These are phyloP conservation scores for Sclerotinia subarctica DNA, from an alignment of 2,329 filamentous ascomycete genomes.

Conservation along the genomic window DNA sequence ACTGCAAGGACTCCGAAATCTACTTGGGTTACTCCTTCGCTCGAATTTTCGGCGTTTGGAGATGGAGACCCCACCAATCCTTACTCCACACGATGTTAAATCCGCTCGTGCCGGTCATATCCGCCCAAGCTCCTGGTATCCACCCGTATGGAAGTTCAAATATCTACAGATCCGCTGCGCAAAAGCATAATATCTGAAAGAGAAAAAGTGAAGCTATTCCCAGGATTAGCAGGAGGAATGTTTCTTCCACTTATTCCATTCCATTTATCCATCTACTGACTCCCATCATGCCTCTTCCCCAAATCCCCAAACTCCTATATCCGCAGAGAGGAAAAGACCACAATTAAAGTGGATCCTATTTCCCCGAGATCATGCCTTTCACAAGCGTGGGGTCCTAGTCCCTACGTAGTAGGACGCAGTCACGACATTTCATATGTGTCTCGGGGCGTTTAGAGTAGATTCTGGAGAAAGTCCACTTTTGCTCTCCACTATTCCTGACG, in stretches of 20 bases:
- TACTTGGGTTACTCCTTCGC: constrained; percentile 2
- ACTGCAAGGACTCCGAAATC: not conserved
- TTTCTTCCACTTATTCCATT: not conserved
- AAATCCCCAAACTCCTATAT: no score
- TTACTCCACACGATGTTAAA: not conserved
- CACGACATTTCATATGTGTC: constrained; percentile 13
- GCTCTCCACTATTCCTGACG: constrained; percentile 7
- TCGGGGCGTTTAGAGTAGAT: constrained; percentile 7
- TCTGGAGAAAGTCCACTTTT: constrained; percentile 17
- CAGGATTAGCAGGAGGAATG: not conserved
- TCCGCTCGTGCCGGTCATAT: constrained; percentile 8
- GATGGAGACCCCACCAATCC: constrained; percentile 12
- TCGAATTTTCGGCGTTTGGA: constrained; percentile 15
- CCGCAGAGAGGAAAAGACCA: not conserved
- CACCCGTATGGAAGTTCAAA: not conserved
- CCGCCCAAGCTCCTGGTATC: not conserved
- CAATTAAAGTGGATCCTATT: constrained; percentile 7
- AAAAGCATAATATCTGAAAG: not conserved
- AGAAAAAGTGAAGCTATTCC: not conserved
- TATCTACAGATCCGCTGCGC: not conserved
- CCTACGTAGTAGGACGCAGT: not conserved
- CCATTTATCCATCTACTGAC: no score
- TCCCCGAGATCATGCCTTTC: constrained; percentile 14
- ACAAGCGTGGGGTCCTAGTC: not conserved
- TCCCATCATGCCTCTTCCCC: not conserved